Percentiles rank a stretch among this genome's conserved stretches.
phyloP scores from a whole-genome alignment of 2,329 filamentous ascomycete species.

The Claviceps purpurea region DNA sequence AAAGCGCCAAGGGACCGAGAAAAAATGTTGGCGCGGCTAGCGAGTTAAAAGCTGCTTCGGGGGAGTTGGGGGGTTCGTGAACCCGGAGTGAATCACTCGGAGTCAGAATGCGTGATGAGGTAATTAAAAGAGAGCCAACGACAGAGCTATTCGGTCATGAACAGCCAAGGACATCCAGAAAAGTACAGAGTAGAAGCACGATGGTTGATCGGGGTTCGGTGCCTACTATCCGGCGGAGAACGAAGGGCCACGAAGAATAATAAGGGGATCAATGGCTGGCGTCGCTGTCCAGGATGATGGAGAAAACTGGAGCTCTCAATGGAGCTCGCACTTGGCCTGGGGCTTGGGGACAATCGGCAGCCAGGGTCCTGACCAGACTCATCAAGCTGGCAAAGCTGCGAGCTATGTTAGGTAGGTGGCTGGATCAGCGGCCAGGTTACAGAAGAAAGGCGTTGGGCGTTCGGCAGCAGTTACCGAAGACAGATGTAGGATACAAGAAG shows the following conservation, averaged over 20 bases:
- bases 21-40: neutral
- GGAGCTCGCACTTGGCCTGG: neutral
- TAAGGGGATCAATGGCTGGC: conserved; percentile 4
- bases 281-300: conserved; percentile 4
- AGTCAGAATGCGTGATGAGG: neutral
- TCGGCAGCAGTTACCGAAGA: neutral
- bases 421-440: neutral
- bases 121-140: neutral
- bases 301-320: conserved; percentile 8
- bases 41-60: neutral
- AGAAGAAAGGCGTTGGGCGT: neutral
- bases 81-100: neutral
- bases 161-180: neutral
- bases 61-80: neutral
- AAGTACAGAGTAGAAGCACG: neutral
- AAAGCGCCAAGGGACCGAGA: neutral
- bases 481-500: neutral
- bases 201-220: neutral
- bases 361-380: conserved; percentile 1
- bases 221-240: neutral
- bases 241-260: neutral
- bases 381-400: neutral
- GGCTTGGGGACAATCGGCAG: neutral
- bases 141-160: neutral
- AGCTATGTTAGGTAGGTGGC: too few species aligned